Evolutionary conservation across 2,329 filamentous ascomycete genomes (phyloP).

Genomic region (Colletotrichum somersetense): DNA sequence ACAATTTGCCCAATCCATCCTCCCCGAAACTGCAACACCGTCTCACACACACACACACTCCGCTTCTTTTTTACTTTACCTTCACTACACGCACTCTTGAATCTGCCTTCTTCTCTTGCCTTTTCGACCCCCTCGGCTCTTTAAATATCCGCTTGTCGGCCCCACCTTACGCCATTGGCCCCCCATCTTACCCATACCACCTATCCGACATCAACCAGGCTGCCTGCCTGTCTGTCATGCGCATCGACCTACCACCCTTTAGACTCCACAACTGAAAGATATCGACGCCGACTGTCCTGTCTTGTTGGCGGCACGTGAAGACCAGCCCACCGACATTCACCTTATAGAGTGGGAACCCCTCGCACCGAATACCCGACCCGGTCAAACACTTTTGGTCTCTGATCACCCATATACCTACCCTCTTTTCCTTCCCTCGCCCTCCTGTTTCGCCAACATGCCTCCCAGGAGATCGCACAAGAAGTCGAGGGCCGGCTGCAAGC

Average conservation of each 20-base stretch:
- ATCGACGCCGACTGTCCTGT: constrained; percentile 21
- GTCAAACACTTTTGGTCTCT: neutral
- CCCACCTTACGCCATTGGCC: constrained; percentile 21
- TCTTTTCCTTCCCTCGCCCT: neutral
- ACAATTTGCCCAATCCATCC: constrained; percentile 29
- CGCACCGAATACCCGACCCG: neutral
- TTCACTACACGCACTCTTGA: neutral
- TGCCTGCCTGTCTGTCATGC: constrained; percentile 30
- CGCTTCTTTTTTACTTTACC: constrained; percentile 3
- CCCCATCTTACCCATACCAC: neutral
- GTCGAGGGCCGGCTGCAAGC: constrained; percentile 74
- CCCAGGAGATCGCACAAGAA: constrained; percentile 78
- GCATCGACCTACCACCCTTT: constrained; percentile 12
- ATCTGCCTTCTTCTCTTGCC: neutral
- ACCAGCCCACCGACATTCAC: constrained; percentile 11
- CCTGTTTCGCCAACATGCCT: constrained; percentile 61
- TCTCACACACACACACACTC: constrained; percentile 3
- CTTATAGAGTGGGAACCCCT: constrained; percentile 34
- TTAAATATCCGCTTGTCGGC: constrained; percentile 17
- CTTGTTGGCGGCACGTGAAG: constrained; percentile 34
- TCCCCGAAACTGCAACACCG: constrained; percentile 29
- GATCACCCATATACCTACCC: neutral
- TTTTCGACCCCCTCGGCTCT: constrained; percentile 8
- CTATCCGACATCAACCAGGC: constrained; percentile 8
- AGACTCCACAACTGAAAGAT: constrained; percentile 21